Conservation (phyloP, 1,139 yeast species). For the Saccharomycopsis hybrid region DNA sequence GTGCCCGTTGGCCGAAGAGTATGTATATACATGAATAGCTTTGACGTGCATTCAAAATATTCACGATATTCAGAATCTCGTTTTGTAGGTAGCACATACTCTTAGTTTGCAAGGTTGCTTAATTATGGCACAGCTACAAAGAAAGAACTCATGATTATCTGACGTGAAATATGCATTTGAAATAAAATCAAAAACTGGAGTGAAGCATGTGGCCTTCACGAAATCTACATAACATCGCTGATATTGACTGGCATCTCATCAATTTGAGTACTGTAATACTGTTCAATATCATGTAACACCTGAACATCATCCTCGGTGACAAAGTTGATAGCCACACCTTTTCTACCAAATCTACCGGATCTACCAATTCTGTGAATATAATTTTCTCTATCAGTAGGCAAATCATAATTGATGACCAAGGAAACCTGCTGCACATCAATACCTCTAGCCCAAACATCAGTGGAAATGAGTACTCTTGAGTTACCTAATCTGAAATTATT, state of each 20-base stretch:
- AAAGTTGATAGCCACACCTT: conserved; percentile 90
- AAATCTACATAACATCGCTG: too few species aligned
- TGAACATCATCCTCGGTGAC: conserved; percentile 63
- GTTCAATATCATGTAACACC: conserved; percentile 63
- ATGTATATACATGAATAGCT: too few species aligned
- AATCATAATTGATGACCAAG: conserved; percentile 83
- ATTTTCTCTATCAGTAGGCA: conserved; percentile 81
- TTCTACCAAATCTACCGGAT: conserved; percentile 92
- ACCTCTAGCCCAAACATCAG: conserved; percentile 98
- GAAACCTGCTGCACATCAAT: conserved; percentile 98
- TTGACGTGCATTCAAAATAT: too few species aligned
- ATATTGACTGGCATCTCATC: conserved; percentile 7
- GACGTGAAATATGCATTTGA: too few species aligned
- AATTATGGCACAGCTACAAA: too few species aligned
- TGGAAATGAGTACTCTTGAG: conserved; percentile 81
- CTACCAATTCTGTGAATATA: conserved; percentile 93
- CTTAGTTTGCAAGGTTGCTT: too few species aligned
- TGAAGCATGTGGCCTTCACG: too few species aligned
- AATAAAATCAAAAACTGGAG: too few species aligned
- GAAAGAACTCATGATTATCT: too few species aligned
- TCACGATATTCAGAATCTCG: too few species aligned
- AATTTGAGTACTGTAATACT: conserved; percentile 49
- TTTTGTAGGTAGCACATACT: too few species aligned
- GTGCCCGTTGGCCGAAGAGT: too few species aligned
- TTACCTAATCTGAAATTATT: conserved; percentile 73